Conservation (phyloP, 352 stramenopile species). For the Globisporangium nunn region DNA sequence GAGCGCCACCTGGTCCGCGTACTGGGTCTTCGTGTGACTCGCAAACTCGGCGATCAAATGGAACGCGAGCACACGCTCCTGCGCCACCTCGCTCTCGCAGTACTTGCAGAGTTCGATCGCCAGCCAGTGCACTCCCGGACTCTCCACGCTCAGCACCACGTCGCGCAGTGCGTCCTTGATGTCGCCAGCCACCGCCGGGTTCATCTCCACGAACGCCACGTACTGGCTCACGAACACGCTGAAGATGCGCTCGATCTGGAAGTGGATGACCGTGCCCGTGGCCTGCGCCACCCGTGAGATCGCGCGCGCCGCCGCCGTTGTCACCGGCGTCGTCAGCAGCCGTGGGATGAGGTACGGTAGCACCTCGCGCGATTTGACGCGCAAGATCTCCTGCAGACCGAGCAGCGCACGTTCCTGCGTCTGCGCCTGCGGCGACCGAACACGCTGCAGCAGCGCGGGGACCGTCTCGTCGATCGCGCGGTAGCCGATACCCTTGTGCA, state of each 20-base stretch:
- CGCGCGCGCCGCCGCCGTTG: slow-evolving; percentile 83
- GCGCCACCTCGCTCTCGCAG: slow-evolving; percentile 85
- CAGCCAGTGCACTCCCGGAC: slow-evolving; percentile 91
- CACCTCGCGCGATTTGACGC: slow-evolving; percentile 94
- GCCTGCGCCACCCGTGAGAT: slow-evolving; percentile 91
- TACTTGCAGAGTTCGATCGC: slow-evolving; percentile 93
- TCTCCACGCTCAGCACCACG: slow-evolving; percentile 82
- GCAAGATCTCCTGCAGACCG: slow-evolving; percentile 96
- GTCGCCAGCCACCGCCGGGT: slow-evolving; percentile 42
- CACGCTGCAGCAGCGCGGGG: slow-evolving; percentile 91
- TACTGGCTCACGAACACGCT: slow-evolving; percentile 76
- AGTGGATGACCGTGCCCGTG: slow-evolving; percentile 92
- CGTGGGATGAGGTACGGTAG: slow-evolving; percentile 96
- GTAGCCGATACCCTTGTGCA: slow-evolving; percentile 94
- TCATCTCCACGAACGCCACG: slow-evolving; percentile 29
- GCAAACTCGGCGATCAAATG: slow-evolving; percentile 89
- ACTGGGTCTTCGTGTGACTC: slow-evolving; percentile 79
- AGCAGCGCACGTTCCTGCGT: slow-evolving; percentile 89
- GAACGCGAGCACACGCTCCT: slow-evolving; percentile 87
- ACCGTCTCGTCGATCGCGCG: slow-evolving; percentile 97
- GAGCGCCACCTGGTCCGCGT: slow-evolving; percentile 92
- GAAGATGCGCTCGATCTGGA: slow-evolving; percentile 94
- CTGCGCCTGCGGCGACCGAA: slow-evolving; percentile 68
- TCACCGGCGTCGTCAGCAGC: slow-evolving; percentile 91
- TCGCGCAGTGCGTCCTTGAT: slow-evolving; percentile 71